Conservation (phyloP, 2,329 filamentous ascomycete species). For the Zasmidium cellare region DNA sequence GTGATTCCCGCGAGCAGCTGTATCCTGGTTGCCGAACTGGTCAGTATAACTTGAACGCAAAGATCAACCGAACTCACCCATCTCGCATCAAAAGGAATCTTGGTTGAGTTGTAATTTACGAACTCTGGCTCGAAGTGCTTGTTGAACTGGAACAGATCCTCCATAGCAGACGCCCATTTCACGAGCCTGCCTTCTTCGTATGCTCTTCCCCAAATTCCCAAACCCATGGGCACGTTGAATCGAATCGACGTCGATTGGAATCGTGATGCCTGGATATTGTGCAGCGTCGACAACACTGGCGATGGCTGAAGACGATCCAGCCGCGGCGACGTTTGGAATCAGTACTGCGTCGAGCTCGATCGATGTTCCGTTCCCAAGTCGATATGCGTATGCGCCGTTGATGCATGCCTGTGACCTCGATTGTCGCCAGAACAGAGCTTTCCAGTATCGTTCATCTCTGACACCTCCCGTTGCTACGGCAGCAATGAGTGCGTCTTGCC, state of each 20-base stretch:
- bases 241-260: constrained; percentile 62
- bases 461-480: constrained; percentile 61
- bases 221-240: constrained; percentile 45
- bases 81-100: constrained; percentile 5
- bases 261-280: constrained; percentile 66
- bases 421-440: constrained; percentile 59
- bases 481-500: constrained; percentile 67
- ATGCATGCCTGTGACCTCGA: constrained; percentile 34
- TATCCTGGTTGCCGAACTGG: constrained; percentile 1
- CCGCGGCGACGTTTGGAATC: constrained; percentile 71
- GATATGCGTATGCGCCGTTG: constrained; percentile 32
- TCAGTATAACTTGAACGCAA: not conserved
- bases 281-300: constrained; percentile 8
- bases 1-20: constrained; percentile 1
- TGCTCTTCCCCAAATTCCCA: constrained; percentile 38
- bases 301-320: constrained; percentile 44
- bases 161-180: constrained; percentile 44
- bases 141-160: constrained; percentile 34
- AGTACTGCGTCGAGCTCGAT: constrained; percentile 61
- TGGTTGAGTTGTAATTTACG: constrained; percentile 1
- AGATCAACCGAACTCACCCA: not conserved
- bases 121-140: constrained; percentile 2
- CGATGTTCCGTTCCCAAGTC: not conserved
- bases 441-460: constrained; percentile 64
- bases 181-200: constrained; percentile 33